These are phyloP conservation scores for Penicillium crystallinum DNA, from an alignment of 495 filamentous ascomycete genomes.

Conservation along the genomic window DNA sequence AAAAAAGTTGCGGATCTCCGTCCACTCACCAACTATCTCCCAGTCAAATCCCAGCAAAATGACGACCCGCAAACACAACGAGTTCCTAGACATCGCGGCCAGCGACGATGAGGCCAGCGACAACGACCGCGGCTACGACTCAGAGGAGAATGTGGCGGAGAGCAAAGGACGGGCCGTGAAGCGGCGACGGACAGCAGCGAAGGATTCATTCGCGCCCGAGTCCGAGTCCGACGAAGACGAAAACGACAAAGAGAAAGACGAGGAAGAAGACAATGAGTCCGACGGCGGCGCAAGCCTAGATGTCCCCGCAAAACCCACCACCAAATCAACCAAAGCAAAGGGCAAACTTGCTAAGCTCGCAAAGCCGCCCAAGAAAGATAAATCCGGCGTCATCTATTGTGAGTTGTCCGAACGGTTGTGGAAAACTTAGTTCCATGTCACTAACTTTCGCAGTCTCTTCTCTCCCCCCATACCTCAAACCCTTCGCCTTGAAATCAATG, in stretches of 20 bases:
- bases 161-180: constrained; percentile 62
- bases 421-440: background rate
- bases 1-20: constrained; percentile 21
- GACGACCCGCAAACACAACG: constrained; percentile 65
- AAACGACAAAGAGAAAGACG: constrained; percentile 23
- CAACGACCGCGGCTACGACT: constrained; percentile 57
- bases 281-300: constrained; percentile 20
- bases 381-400: constrained; percentile 73
- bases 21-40: background rate
- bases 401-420: background rate
- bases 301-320: constrained; percentile 5
- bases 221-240: constrained; percentile 41
- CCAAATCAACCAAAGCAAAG: constrained; percentile 22
- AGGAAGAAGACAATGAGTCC: constrained; percentile 11
- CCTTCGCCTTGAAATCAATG: constrained; percentile 69
- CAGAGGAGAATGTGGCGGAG: constrained; percentile 58
- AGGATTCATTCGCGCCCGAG: constrained; percentile 21
- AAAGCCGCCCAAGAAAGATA: constrained; percentile 27
- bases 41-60: constrained; percentile 33
- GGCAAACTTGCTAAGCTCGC: constrained; percentile 9
- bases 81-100: constrained; percentile 62
- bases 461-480: constrained; percentile 93
- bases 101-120: constrained; percentile 59
- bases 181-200: constrained; percentile 49
- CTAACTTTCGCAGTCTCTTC: constrained; percentile 55